These are phyloP conservation scores for Thielaviopsis ethacetica DNA, from an alignment of 2,329 filamentous ascomycete genomes.

Conservation along the genomic window DNA sequence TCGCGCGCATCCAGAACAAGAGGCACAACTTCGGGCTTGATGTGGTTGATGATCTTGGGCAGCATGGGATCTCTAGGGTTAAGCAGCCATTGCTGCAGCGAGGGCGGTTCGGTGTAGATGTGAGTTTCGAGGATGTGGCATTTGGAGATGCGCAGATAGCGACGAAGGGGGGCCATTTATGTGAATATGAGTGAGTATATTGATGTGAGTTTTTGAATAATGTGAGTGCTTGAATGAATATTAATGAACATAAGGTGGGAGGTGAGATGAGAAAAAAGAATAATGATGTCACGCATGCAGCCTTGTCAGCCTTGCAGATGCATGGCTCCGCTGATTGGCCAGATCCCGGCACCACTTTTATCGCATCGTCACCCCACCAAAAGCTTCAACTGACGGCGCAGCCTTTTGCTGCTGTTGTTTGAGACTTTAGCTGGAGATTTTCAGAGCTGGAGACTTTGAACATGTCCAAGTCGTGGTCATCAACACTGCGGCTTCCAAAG, in stretches of 20 bases:
- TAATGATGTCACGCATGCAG: neutral
- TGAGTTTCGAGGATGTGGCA: conserved; percentile 92
- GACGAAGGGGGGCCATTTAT: conserved; percentile 68
- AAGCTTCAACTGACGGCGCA: neutral
- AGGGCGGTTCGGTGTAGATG: conserved; percentile 86
- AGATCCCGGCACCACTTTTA: conserved; percentile 1
- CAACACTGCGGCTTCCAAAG: conserved; percentile 59
- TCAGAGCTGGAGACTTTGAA: neutral
- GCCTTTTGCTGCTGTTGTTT: neutral
- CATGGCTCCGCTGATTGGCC: conserved; percentile 1
- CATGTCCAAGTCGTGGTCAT: conserved; percentile 50
- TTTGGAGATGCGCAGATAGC: conserved; percentile 82
- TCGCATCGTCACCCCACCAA: neutral
- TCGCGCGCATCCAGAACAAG: conserved; percentile 76
- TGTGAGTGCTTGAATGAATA: no score
- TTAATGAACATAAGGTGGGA: neutral
- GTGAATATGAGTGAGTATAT: neutral
- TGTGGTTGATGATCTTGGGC: conserved; percentile 65
- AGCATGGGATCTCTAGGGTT: conserved; percentile 61
- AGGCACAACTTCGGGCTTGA: conserved; percentile 73
- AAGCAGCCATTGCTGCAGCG: conserved; percentile 70
- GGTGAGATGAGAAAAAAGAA: neutral
- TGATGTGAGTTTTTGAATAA: neutral
- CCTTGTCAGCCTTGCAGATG: conserved; percentile 8
- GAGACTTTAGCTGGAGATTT: neutral